These are phyloP conservation scores for Backusella macrospora DNA, from an alignment of 192 early-diverging fungal species.

Conservation along the genomic window DNA sequence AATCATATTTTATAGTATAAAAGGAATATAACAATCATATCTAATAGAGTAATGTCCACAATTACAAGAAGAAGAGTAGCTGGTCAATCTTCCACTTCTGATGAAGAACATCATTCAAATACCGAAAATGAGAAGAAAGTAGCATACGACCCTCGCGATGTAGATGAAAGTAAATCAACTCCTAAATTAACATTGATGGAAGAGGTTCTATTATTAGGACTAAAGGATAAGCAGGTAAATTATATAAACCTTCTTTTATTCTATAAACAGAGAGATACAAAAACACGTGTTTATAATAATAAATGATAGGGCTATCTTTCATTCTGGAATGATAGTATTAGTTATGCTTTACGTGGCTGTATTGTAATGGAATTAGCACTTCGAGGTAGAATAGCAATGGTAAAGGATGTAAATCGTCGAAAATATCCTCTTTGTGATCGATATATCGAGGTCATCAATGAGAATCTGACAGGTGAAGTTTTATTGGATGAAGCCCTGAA, in stretches of 20 bases:
- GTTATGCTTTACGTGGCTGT: constrained; percentile 91
- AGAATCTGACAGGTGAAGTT: constrained; percentile 88
- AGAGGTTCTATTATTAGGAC: constrained; percentile 89
- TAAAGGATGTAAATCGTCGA: constrained; percentile 82
- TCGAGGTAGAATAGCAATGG: constrained; percentile 83
- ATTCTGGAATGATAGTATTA: constrained; percentile 99
- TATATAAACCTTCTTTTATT: background rate
- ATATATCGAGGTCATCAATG: constrained; percentile 82
- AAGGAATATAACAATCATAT: background rate
- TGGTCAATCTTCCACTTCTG: constrained; percentile 13
- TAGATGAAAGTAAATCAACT: constrained; percentile 45
- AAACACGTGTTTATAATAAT: constrained; percentile 18
- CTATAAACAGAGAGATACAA: background rate
- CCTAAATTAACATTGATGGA: constrained; percentile 93
- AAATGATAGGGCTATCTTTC: constrained; percentile 84
- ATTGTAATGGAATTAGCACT: constrained; percentile 97
- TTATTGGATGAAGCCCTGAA: constrained; percentile 93
- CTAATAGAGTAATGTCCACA: constrained; percentile 29
- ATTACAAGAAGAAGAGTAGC: constrained; percentile 35
- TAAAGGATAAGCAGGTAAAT: constrained; percentile 89
- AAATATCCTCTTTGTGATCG: constrained; percentile 79
- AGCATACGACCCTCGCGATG: constrained; percentile 56
- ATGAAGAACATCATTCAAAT: constrained; percentile 10
- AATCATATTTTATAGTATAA: background rate
- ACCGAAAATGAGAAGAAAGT: constrained; percentile 43